These are phyloP conservation scores for Ophioceras dolichostomum DNA, from an alignment of 2,329 filamentous ascomycete species.

Conservation along the genomic window DNA sequence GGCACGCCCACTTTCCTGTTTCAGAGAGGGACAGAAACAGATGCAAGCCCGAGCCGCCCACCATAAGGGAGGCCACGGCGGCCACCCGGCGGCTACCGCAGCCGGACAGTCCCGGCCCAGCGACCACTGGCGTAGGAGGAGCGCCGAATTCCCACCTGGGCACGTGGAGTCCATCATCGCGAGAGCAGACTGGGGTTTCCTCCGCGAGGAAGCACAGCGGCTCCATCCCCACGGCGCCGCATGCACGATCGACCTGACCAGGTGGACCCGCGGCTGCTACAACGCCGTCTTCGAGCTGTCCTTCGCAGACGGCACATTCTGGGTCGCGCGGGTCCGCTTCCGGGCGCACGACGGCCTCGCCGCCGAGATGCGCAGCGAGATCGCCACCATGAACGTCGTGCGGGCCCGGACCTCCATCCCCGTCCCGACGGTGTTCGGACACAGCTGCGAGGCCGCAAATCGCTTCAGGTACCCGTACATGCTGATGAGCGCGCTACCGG, in stretches of 20 bases:
- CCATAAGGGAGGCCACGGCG: too few relatives aligned
- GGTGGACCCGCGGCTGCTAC: not conserved
- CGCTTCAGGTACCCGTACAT: conserved; percentile 14
- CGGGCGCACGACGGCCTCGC: conserved; percentile 13
- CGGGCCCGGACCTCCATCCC: conserved; percentile 11
- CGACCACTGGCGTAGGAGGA: too few relatives aligned
- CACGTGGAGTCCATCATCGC: too few relatives aligned
- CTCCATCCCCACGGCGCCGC: too few relatives aligned
- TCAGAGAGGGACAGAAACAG: too few relatives aligned
- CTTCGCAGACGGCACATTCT: not conserved
- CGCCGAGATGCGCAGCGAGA: conserved; percentile 10
- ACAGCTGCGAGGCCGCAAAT: conserved; percentile 9
- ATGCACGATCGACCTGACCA: not conserved
- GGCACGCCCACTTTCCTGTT: too few relatives aligned
- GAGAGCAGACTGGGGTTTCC: too few relatives aligned
- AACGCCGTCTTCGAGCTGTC: not conserved
- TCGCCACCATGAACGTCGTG: conserved; percentile 15
- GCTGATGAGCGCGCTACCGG: conserved; percentile 13
- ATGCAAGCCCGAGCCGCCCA: too few relatives aligned
- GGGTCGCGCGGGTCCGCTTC: not conserved
- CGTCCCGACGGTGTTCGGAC: conserved; percentile 11
- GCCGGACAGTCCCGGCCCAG: too few relatives aligned
- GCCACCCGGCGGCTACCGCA: too few relatives aligned
- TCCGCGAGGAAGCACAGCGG: too few relatives aligned
- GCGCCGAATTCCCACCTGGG: too few relatives aligned